Base-by-base conservation (phyloP, 305 asterid species). In the Euphrasia arctica region DNA sequence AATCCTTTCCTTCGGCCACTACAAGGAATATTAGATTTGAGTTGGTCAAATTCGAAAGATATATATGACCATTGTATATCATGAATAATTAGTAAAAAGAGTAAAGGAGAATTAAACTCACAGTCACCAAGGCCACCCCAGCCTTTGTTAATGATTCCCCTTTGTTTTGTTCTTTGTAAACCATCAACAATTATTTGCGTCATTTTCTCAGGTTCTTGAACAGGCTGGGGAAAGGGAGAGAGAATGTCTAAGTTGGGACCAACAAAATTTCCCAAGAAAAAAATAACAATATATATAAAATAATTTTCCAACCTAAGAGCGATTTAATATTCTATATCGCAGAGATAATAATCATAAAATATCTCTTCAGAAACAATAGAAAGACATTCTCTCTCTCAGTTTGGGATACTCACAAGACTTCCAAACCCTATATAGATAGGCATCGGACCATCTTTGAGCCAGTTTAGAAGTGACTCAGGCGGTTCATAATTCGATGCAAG, bases 91-190 rank as follows among this genome's bases (percentile, higher is more conserved):
- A 58, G 75, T 50, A 58, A 69, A 70, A 60, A 58, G 54, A 69
- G 55, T 62, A 62, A 31, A 7, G n/a, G 62, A 70, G 47, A 49
- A 56, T 66, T 61, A 67, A 72, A 87, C 97, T 92, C 74, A 93
- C 97, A 79, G 79, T 90, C 70, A 48, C 99, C 97, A 77, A 90
- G 96, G 74, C 97, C 99, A 70, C 97, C 99, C 97, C 99, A 90
- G 68, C 99, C 99, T 80, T 83, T 93, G 84, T 86, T 90, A 67
- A 93, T 88, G 60, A 93, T 88, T 57, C 97, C 99, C 76, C 99
- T 79, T 75, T 90, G 96, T 39, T 82, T 79, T 34, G 96, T 93
- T 56, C 55, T 80, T 75, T 83, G 86, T 71, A 93, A 74, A 45
- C 96, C 97, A 72, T 88, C 80, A 54, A 90, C 94, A 60, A 93